Conservation (phyloP, 225 moss, liverwort and hornwort species). For the Physcomitrium patens region DNA sequence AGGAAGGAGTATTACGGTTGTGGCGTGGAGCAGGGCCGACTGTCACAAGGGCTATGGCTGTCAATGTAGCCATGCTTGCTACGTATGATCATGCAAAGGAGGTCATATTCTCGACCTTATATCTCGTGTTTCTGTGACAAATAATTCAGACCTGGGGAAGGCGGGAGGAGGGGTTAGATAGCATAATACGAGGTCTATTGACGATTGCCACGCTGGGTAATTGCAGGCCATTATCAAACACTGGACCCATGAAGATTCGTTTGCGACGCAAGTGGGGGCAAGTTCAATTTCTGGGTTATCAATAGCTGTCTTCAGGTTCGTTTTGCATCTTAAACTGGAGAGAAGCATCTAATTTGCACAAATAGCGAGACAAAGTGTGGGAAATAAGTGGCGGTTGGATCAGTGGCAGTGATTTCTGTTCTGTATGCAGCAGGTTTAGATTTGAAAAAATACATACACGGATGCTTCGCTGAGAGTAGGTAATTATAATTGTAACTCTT, state of each 20-base stretch:
- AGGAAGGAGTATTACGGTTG: slow-evolving; percentile 72
- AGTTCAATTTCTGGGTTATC: slow-evolving; percentile 59
- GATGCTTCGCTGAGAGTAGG: neutral
- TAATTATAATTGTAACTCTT: neutral
- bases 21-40: slow-evolving; percentile 87
- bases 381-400: neutral
- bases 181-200: neutral
- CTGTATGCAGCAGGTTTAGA: neutral
- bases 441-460: neutral
- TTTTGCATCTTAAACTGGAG: neutral
- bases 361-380: neutral
- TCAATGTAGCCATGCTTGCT: slow-evolving; percentile 62
- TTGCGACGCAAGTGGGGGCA: slow-evolving; percentile 49
- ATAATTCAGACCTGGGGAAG: neutral
- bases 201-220: neutral
- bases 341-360: neutral
- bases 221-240: slow-evolving; percentile 51
- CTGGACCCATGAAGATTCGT: slow-evolving; percentile 51
- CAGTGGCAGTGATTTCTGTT: neutral
- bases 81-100: slow-evolving; percentile 60
- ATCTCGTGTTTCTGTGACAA: slow-evolving; percentile 7
- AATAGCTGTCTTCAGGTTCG: slow-evolving; percentile 61
- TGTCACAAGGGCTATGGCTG: slow-evolving; percentile 70
- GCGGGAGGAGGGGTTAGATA: neutral
- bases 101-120: slow-evolving; percentile 31